phyloP scores from a whole-genome alignment of 2,329 filamentous ascomycete species.

The Helminthosporium solani region DNA sequence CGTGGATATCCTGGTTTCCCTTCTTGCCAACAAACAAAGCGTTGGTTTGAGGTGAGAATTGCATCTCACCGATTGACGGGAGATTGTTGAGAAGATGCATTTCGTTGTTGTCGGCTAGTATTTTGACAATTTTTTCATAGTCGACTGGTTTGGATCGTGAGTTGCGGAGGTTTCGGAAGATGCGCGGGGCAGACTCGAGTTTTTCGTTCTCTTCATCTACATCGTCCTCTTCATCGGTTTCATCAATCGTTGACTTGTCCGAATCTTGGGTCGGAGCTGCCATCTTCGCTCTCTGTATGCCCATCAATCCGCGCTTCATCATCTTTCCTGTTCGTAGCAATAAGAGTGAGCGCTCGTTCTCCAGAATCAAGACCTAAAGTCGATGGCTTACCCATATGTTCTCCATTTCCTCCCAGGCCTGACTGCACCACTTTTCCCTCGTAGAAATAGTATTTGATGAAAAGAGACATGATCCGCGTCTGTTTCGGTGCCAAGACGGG shows the following conservation, averaged over 20 bases:
- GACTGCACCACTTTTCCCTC: background rate
- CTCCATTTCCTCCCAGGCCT: background rate
- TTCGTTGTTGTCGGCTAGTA: slow-evolving; percentile 3
- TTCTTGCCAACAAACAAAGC: slow-evolving; percentile 13
- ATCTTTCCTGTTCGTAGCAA: background rate
- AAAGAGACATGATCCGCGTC: background rate
- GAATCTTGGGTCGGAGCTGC: background rate
- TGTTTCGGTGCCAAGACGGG: background rate
- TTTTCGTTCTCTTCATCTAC: background rate
- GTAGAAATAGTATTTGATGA: background rate
- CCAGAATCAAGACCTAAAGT: background rate
- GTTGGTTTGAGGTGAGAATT: slow-evolving; percentile 13
- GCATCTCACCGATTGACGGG: slow-evolving; percentile 6
- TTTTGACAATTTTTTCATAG: slow-evolving; percentile 3
- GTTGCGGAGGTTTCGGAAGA: background rate
- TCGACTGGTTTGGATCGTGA: background rate
- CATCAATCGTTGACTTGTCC: background rate
- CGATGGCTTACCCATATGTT: background rate
- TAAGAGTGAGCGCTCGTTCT: background rate
- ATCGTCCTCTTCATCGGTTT: background rate
- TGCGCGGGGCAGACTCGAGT: background rate
- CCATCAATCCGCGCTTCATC: background rate
- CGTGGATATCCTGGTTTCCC: slow-evolving; percentile 11
- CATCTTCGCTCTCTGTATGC: background rate
- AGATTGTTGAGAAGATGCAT: slow-evolving; percentile 13